Base-by-base conservation (phyloP, 805 yeast species). In the Sugiyamaella floridensis region DNA sequence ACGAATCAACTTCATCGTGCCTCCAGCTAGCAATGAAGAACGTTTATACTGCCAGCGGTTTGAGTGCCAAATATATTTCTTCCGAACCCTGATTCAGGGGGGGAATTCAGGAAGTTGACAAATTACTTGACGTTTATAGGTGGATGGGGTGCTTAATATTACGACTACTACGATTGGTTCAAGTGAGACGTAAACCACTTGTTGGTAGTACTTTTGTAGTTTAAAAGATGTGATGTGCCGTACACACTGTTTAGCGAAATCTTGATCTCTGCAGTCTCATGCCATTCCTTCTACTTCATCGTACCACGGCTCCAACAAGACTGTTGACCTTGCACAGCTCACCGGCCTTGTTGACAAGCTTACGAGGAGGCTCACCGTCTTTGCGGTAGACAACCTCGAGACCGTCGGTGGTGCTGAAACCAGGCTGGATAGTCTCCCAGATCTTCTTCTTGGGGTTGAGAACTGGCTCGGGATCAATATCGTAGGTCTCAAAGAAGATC, bases 381-480 rank as follows among this genome's bases (percentile, higher is more conserved):
- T 76, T 84, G 64, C 85, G 85, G 77, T 80, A 92, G 56, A 87
- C 78, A 43, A 92, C 96, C 66, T 86, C 86, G 54, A 83, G 77
- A 47, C 75, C 73, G 42, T 81, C 93, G 60, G 76, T 81, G 29
- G 98, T 92, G 53, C 92, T 75, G 77, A 93, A 90, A 55, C 78
- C 76, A 49, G 97, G 98, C 77, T 93, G 99, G 59, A 86, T 76
- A 50, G 90, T 79, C 78, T 93, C 99, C 95, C 96, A 93, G 57
- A 90, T 77, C 80, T 93, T 93, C 86, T 93, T 93, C 84, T 93
- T 93, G 63, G 99, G 98, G 75, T 92, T 92, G 72, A 93, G 77
- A 66, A 83, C 92, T 65, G 87, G 81, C 72, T 89, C 95, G 60
- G 99, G 98, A 51, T 80, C 82, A 60, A 89, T 87, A 65, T 89